Evolutionary conservation across 768 basidiomycete species (phyloP).

Genomic region (Kondoa subrosea): DNA sequence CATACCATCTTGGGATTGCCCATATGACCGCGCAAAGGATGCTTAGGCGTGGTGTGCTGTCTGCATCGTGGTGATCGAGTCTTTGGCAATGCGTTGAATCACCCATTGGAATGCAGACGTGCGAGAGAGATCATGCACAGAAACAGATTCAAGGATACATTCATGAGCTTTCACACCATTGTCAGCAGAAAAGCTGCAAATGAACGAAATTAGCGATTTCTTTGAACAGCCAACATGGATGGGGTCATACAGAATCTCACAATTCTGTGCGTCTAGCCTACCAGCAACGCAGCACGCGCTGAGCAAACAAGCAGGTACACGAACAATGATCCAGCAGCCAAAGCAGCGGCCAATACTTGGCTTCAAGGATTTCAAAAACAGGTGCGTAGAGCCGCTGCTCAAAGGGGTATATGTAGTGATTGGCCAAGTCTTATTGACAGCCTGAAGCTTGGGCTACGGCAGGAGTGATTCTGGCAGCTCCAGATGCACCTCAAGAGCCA

Average conservation of each 20-base stretch:
- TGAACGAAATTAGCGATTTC: too few species aligned
- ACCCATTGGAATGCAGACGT: too few species aligned
- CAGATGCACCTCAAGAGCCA: conserved; percentile 58
- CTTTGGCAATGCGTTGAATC: too few species aligned
- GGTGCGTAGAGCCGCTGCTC: conserved; percentile 53
- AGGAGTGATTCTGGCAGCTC: conserved; percentile 68
- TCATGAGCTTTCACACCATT: too few species aligned
- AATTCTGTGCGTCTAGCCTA: neutral
- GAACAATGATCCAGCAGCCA: conserved; percentile 57
- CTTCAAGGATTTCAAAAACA: conserved; percentile 98
- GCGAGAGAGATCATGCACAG: too few species aligned
- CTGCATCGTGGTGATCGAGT: too few species aligned
- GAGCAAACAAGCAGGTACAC: conserved; percentile 24
- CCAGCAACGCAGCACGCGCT: neutral
- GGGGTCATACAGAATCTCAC: neutral
- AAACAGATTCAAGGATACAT: too few species aligned
- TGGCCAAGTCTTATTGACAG: conserved; percentile 41
- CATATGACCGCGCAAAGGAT: too few species aligned
- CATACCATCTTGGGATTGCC: too few species aligned
- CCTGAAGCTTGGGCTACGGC: conserved; percentile 91
- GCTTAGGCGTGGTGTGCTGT: too few species aligned
- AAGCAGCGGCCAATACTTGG: conserved; percentile 82
- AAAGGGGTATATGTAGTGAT: neutral
- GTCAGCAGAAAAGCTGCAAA: too few species aligned
- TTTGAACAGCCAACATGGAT: neutral